Evolutionary conservation across 257 asterid species (phyloP).

Genomic region (Lycium ferocissimum): DNA sequence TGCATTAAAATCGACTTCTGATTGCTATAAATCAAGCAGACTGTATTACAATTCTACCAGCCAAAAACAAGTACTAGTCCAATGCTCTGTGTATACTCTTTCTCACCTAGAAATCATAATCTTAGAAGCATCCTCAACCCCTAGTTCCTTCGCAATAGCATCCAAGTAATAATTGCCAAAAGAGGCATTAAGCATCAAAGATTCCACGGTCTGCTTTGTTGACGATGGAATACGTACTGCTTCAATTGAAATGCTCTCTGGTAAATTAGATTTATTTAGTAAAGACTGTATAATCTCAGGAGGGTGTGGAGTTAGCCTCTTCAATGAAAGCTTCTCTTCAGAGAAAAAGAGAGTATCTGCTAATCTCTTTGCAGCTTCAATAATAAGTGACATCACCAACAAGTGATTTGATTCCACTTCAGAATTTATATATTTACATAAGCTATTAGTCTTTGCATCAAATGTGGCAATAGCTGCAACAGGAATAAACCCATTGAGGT

Average conservation of each 20-base stretch:
- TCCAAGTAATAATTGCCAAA: slow-evolving; percentile 77
- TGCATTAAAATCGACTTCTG: not conserved
- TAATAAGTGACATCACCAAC: slow-evolving; percentile 65
- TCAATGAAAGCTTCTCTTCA: slow-evolving; percentile 63
- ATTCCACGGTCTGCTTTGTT: slow-evolving; percentile 52
- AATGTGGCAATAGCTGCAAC: slow-evolving; percentile 70
- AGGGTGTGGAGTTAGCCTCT: slow-evolving; percentile 59
- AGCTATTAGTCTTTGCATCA: slow-evolving; percentile 67
- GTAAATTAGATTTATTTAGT: slow-evolving; percentile 46
- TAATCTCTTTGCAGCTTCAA: slow-evolving; percentile 61
- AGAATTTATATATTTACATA: slow-evolving; percentile 77
- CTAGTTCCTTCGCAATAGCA: slow-evolving; percentile 69
- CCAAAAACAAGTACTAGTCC: not conserved
- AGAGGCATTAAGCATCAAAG: slow-evolving; percentile 55
- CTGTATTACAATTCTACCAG: not conserved
- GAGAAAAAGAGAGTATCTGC: slow-evolving; percentile 48
- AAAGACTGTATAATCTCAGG: slow-evolving; percentile 56
- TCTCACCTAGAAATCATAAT: slow-evolving; percentile 80
- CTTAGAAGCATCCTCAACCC: slow-evolving; percentile 66
- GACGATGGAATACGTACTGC: slow-evolving; percentile 70
- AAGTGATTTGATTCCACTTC: slow-evolving; percentile 55
- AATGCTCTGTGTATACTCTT: slow-evolving; percentile 10
- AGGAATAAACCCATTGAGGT: slow-evolving; percentile 70
- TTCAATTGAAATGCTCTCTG: slow-evolving; percentile 54
- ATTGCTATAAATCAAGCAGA: slow-evolving; percentile 25